phyloP scores from a whole-genome alignment of 805 yeast genomes.

The Martiniozyma abietophila region DNA sequence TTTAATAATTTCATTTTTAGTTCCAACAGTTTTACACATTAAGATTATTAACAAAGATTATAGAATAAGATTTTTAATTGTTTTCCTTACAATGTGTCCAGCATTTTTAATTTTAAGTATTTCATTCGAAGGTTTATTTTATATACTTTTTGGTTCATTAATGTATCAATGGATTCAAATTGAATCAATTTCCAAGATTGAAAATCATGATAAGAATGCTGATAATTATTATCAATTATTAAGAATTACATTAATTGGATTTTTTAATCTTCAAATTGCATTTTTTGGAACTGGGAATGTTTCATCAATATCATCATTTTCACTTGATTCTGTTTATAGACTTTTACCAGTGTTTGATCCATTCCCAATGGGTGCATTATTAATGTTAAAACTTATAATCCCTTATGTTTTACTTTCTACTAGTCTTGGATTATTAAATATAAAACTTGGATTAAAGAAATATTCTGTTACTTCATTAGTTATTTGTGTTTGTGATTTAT shows the following conservation, averaged over 20 bases:
- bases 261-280: slow-evolving; percentile 81
- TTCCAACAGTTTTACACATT: slow-evolving; percentile 58
- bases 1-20: slow-evolving; percentile 48
- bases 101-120: slow-evolving; percentile 79
- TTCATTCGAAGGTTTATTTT: slow-evolving; percentile 85
- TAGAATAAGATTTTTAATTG: slow-evolving; percentile 59
- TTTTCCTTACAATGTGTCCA: slow-evolving; percentile 83
- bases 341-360: slow-evolving; percentile 92
- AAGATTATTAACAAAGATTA: slow-evolving; percentile 57
- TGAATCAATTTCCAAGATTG: slow-evolving; percentile 43
- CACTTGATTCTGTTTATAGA: slow-evolving; percentile 86
- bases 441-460: slow-evolving; percentile 63
- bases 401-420: slow-evolving; percentile 85
- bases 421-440: slow-evolving; percentile 79
- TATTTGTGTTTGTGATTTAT: slow-evolving; percentile 78
- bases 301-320: slow-evolving; percentile 89
- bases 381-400: slow-evolving; percentile 73
- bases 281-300: slow-evolving; percentile 97
- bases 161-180: slow-evolving; percentile 82
- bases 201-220: slow-evolving; percentile 14
- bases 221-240: slow-evolving; percentile 44
- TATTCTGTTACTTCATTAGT: slow-evolving; percentile 84
- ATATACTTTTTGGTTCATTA: slow-evolving; percentile 63
- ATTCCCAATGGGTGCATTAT: slow-evolving; percentile 90
- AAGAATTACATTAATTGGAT: slow-evolving; percentile 79